Percentiles rank a stretch among this genome's conserved stretches.
Evolutionary conservation across 1,139 yeast genomes (phyloP).

Genomic region (Wickerhamomyces sp.): DNA sequence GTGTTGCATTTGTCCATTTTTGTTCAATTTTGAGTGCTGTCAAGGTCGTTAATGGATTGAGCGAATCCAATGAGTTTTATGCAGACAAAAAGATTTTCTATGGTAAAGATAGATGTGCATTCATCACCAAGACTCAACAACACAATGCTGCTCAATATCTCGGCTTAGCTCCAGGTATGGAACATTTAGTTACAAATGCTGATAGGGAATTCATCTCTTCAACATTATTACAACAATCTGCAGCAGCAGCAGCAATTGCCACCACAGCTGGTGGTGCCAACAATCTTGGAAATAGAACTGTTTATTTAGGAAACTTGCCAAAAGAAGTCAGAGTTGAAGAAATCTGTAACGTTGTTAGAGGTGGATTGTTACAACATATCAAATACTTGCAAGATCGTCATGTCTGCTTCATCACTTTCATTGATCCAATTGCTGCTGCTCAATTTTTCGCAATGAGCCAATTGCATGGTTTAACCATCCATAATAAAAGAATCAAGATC

Average conservation of each 20-base stretch:
- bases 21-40: conserved; percentile 80
- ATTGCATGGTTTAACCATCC: conserved; percentile 75
- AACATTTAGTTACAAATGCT: conserved; percentile 74
- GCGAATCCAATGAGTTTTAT: conserved; percentile 52
- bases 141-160: conserved; percentile 95
- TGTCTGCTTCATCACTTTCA: conserved; percentile 87
- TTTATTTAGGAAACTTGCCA: conserved; percentile 83
- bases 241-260: conserved; percentile 77
- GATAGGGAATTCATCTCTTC: conserved; percentile 58
- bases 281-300: conserved; percentile 86
- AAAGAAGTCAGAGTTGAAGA: conserved; percentile 86
- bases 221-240: conserved; percentile 57
- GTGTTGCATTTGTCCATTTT: conserved; percentile 82
- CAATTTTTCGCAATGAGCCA: conserved; percentile 84
- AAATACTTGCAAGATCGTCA: conserved; percentile 78
- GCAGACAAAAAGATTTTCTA: conserved; percentile 65
- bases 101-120: conserved; percentile 84
- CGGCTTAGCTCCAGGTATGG: conserved; percentile 88
- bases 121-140: conserved; percentile 89
- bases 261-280: conserved; percentile 74
- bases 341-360: conserved; percentile 89
- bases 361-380: conserved; percentile 78
- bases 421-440: conserved; percentile 86
- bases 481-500: conserved; percentile 74
- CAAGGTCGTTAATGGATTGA: conserved; percentile 69